These are phyloP conservation scores for Cladosporium sp. DNA, from an alignment of 2,329 filamentous ascomycete genomes.

Conservation along the genomic window DNA sequence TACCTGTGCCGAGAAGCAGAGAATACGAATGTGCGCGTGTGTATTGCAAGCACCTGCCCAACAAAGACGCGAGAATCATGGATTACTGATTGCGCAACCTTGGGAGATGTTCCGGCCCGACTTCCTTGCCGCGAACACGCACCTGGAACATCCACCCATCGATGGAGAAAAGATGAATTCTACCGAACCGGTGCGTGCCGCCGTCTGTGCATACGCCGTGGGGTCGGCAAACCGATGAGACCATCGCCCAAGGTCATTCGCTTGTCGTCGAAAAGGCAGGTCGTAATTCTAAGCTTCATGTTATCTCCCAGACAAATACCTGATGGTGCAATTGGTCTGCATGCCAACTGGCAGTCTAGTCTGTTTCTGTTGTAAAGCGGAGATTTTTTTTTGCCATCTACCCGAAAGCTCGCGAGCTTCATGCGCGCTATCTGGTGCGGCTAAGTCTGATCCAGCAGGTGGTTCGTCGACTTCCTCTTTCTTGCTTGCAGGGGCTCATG, in stretches of 20 bases:
- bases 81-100: not conserved
- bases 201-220: not conserved
- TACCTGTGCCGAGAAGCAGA: not conserved
- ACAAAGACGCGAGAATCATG: not conserved
- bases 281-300: not conserved
- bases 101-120: not conserved
- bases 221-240: not conserved
- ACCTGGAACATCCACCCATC: not conserved
- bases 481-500: not conserved
- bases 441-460: constrained; percentile 8
- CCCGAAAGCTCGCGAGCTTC: not conserved
- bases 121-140: not conserved
- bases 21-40: not conserved
- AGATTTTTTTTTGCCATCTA: not conserved
- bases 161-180: not conserved
- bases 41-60: not conserved
- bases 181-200: not conserved
- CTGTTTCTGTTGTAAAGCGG: not conserved
- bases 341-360: not conserved
- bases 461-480: not conserved
- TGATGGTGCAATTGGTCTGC: not conserved
- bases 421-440: not conserved
- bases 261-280: not conserved
- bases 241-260: not conserved
- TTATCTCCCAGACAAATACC: not conserved